Percentiles rank a stretch among this genome's conserved stretches.
phyloP scores from a whole-genome alignment of 192 early-diverging fungal genomes.

The Coemansia sp. region DNA sequence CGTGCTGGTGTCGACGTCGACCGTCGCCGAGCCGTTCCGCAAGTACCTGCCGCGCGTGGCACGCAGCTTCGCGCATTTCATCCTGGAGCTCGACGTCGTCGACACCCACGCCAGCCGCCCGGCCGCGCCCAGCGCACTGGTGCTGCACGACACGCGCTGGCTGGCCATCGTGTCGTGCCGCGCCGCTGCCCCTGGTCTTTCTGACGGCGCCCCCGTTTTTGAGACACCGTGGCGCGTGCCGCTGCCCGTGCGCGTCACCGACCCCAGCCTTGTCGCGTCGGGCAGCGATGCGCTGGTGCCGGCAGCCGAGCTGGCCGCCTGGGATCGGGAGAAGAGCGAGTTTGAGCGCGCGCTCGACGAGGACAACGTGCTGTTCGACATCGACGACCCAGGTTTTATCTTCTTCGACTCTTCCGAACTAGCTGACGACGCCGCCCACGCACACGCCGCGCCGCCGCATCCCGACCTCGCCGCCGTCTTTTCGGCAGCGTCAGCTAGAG shows the following conservation, averaged over 20 bases:
- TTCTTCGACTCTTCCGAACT: constrained; percentile 42
- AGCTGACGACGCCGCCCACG: background rate
- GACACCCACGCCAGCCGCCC: constrained; percentile 14
- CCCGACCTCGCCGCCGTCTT: background rate
- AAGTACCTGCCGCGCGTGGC: constrained; percentile 44
- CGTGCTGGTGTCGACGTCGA: constrained; percentile 35
- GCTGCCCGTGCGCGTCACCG: constrained; percentile 26
- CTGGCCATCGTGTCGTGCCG: constrained; percentile 39
- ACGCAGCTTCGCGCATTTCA: constrained; percentile 42
- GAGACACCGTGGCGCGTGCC: constrained; percentile 52
- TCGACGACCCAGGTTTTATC: constrained; percentile 54
- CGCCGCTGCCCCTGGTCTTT: constrained; percentile 24
- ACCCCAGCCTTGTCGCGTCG: constrained; percentile 26
- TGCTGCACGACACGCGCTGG: constrained; percentile 54
- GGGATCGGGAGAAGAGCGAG: constrained; percentile 49
- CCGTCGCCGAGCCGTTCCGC: constrained; percentile 41
- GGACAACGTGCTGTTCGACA: constrained; percentile 54
- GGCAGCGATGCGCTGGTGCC: constrained; percentile 44
- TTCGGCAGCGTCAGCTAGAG: constrained; percentile 2
- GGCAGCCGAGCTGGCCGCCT: constrained; percentile 42
- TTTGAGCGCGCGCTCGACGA: constrained; percentile 56
- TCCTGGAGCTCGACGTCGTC: constrained; percentile 36
- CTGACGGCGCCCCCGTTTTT: constrained; percentile 38
- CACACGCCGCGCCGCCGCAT: constrained; percentile 2
- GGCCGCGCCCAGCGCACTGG: constrained; percentile 41